These are phyloP conservation scores for Ustilago bromivora DNA, from an alignment of 1,284 basidiomycete genomes.

Conservation along the genomic window DNA sequence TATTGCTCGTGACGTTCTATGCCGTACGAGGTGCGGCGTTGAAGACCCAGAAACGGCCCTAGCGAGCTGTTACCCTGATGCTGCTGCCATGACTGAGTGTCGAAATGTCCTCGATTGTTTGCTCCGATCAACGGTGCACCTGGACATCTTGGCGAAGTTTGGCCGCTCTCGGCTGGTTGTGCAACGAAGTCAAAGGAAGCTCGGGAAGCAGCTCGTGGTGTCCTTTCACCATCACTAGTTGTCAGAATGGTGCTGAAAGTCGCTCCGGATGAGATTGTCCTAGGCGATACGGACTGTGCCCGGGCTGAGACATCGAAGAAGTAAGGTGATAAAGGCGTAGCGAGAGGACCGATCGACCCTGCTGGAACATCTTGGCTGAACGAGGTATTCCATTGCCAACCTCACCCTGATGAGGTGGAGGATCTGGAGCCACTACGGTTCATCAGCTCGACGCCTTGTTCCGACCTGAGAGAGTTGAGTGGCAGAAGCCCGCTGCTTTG, in stretches of 20 bases:
- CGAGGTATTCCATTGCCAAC: constrained; percentile 20
- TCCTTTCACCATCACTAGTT: constrained; percentile 25
- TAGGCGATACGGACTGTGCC: constrained; percentile 19
- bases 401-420: constrained; percentile 22
- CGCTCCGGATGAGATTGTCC: constrained; percentile 3
- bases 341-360: constrained; percentile 31
- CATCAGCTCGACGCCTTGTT: constrained; percentile 18
- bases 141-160: constrained; percentile 20
- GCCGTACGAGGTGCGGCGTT: background rate
- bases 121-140: constrained; percentile 42
- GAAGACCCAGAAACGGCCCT: constrained; percentile 15
- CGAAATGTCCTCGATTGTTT: constrained; percentile 27
- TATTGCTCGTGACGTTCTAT: background rate
- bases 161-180: background rate
- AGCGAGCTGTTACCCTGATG: constrained; percentile 9
- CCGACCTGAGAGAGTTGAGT: constrained; percentile 15
- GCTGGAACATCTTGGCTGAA: constrained; percentile 18
- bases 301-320: constrained; percentile 19
- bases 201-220: constrained; percentile 24
- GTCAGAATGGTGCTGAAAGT: background rate
- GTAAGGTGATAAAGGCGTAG: constrained; percentile 39
- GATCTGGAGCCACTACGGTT: constrained; percentile 29
- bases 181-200: constrained; percentile 17
- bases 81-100: constrained; percentile 21
- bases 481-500: constrained; percentile 19